Conservation (phyloP, 805 yeast genomes). For the Osmozyma mogii region DNA sequence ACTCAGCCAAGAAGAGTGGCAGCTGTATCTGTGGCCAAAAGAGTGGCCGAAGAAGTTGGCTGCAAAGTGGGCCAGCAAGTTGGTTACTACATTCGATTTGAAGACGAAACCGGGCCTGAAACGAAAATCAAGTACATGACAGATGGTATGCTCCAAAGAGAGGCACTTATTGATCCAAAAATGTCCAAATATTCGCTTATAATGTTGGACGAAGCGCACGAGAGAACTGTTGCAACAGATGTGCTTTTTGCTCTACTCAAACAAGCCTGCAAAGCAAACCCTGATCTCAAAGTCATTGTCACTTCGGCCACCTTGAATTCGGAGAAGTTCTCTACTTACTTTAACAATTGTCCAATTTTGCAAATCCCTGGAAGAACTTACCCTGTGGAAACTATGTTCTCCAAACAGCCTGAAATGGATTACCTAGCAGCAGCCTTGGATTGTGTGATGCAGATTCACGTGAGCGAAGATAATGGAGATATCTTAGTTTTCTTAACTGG, state of each 20-base stretch:
- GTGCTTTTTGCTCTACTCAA: conserved; percentile 79
- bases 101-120: conserved; percentile 45
- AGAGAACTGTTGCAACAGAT: conserved; percentile 90
- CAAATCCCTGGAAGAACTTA: conserved; percentile 84
- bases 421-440: conserved; percentile 79
- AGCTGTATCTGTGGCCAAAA: conserved; percentile 69
- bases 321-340: conserved; percentile 71
- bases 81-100: conserved; percentile 84
- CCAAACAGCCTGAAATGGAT: conserved; percentile 79
- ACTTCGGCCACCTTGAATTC: conserved; percentile 95
- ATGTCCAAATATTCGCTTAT: conserved; percentile 74
- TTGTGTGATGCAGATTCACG: conserved; percentile 78
- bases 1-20: conserved; percentile 85
- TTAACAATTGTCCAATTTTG: conserved; percentile 73
- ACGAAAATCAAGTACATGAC: conserved; percentile 90
- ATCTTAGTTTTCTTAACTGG: conserved; percentile 81
- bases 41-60: conserved; percentile 78
- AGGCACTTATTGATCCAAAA: conserved; percentile 73
- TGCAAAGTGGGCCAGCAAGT: conserved; percentile 65
- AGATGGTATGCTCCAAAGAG: conserved; percentile 92
- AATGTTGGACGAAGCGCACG: conserved; percentile 97
- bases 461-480: conserved; percentile 72
- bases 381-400: conserved; percentile 79
- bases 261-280: conserved; percentile 60
- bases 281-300: conserved; percentile 68